A percentile compares a stretch with the other conserved stretches of the same genome.
Evolutionary conservation across 2,329 filamentous ascomycete species (phyloP).

Genomic region (Tolypocladium capitatum): DNA sequence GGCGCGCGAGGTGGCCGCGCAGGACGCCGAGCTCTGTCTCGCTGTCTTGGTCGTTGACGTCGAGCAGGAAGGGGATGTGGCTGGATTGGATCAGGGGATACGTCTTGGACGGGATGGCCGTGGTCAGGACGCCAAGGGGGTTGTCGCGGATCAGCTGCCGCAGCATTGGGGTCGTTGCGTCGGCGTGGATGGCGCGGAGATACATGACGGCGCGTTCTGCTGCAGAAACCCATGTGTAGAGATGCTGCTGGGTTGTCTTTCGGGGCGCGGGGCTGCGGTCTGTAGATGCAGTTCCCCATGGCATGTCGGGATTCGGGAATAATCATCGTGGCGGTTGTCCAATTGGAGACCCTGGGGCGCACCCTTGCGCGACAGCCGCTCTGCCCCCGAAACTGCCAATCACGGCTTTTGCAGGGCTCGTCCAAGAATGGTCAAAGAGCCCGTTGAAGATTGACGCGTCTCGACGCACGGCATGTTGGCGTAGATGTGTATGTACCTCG

Average conservation of each 20-base stretch:
- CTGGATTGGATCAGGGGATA: constrained; percentile 41
- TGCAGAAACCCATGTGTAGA: not conserved
- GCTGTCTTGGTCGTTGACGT: constrained; percentile 28
- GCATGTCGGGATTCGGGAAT: no score
- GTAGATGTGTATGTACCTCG: no score
- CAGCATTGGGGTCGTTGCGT: constrained; percentile 33
- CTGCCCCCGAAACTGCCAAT: no score
- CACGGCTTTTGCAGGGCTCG: no score
- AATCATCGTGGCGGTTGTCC: no score
- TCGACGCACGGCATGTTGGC: no score
- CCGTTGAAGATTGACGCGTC: no score
- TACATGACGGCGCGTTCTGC: constrained; percentile 32
- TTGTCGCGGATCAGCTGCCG: constrained; percentile 44
- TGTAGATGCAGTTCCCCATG: not conserved
- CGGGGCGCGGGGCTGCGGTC: no score
- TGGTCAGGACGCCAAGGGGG: constrained; percentile 50
- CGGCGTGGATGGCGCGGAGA: constrained; percentile 39
- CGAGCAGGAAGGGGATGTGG: constrained; percentile 48
- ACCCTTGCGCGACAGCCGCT: no score
- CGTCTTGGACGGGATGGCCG: constrained; percentile 37
- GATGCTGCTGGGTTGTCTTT: not conserved
- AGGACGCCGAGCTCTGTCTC: constrained; percentile 30
- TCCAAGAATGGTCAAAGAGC: no score
- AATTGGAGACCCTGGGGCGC: no score
- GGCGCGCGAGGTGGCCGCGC: constrained; percentile 47